Evolutionary conservation across 495 filamentous ascomycete species (phyloP).

Genomic region (Hypoxylon cercidicola): DNA sequence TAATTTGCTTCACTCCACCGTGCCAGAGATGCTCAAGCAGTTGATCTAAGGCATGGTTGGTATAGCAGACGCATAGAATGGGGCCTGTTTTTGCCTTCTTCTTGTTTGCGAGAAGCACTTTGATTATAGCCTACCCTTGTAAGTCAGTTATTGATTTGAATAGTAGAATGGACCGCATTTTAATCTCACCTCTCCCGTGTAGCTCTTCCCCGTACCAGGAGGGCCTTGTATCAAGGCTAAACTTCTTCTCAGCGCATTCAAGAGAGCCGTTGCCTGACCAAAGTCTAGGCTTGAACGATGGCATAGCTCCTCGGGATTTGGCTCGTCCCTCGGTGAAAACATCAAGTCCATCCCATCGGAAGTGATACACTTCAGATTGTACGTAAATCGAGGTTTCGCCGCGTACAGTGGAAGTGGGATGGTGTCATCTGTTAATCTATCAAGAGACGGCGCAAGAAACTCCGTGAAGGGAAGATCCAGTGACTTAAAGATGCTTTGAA

Average conservation of each 20-base stretch:
- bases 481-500: constrained; percentile 64
- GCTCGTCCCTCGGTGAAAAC: constrained; percentile 45
- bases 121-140: constrained; percentile 55
- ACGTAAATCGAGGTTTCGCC: constrained; percentile 58
- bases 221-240: constrained; percentile 81
- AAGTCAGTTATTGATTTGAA: neutral
- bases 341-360: constrained; percentile 44
- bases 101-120: constrained; percentile 70
- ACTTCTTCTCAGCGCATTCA: constrained; percentile 63
- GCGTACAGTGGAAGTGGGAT: constrained; percentile 64
- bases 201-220: constrained; percentile 82
- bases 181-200: constrained; percentile 56
- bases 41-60: constrained; percentile 80
- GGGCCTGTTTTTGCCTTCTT: constrained; percentile 63
- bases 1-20: constrained; percentile 65
- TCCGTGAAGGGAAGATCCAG: constrained; percentile 68
- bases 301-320: constrained; percentile 53
- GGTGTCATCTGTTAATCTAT: neutral
- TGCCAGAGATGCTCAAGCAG: constrained; percentile 72
- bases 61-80: constrained; percentile 72
- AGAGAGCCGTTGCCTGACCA: constrained; percentile 65
- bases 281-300: constrained; percentile 62
- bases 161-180: neutral
- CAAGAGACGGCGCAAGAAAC: constrained; percentile 58
- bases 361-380: constrained; percentile 62